phyloP scores from a whole-genome alignment of 2,329 filamentous ascomycete species.

The Fusarium drepaniforme region DNA sequence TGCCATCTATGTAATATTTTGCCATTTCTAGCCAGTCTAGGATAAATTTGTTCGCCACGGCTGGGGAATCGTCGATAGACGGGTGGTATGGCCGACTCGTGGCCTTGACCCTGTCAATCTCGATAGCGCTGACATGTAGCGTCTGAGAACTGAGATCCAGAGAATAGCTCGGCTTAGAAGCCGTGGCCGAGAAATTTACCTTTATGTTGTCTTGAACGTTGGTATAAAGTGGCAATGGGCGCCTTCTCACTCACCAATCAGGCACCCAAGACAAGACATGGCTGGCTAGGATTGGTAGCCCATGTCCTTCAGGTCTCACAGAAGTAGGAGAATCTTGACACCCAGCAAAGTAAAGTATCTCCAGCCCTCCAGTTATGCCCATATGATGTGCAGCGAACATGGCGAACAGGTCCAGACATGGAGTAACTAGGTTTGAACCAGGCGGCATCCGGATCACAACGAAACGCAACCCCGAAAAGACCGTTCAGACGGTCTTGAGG shows the following conservation, averaged over 20 bases:
- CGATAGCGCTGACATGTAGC: background rate
- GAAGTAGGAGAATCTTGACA: background rate
- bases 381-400: background rate
- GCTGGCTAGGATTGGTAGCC: background rate
- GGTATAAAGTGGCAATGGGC: background rate
- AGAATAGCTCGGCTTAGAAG: background rate
- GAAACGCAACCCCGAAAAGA: background rate
- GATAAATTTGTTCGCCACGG: background rate
- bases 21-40: background rate
- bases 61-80: background rate
- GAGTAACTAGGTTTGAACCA: background rate
- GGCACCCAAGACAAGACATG: background rate
- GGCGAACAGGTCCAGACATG: background rate
- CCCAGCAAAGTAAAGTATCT: background rate
- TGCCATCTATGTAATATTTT: background rate
- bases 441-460: background rate
- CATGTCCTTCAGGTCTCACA: too few relatives aligned
- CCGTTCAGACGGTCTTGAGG: background rate
- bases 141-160: background rate
- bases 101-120: background rate
- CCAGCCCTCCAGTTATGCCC: background rate
- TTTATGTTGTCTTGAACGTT: background rate
- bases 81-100: background rate
- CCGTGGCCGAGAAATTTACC: background rate
- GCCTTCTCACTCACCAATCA: background rate